Base-by-base conservation (phyloP, 2,329 filamentous ascomycete species). In the Talaromyces sp. region DNA sequence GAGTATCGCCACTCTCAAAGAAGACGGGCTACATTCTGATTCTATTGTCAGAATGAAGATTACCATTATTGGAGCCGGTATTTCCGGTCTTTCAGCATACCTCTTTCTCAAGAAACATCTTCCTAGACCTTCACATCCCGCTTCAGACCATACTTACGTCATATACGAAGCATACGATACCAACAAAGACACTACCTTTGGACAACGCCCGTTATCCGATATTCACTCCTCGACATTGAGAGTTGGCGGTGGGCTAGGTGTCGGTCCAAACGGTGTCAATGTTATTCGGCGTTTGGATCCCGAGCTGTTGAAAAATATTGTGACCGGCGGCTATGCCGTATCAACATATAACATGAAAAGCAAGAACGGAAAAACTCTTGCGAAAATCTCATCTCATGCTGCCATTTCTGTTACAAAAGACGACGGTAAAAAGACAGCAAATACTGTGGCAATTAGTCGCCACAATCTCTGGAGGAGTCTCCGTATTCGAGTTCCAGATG, bases 91-190 rank as follows among this genome's bases (percentile, higher is more conserved):
- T 56, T 60, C 72, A 11, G 67, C 67, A 43, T 79, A 78, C 58
- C 69, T 79, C 10, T 69, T 71, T 32, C 66, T 79, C 4, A 70
- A 70, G 56, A 78, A 78, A 57, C 72, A 75, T 56, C 71, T 79
- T 9, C 72, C 70, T 3, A 46, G 59, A 41, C 62, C 54, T 6
- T 54, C 58, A 19, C 3, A 54, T 11, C 58, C 54, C 27, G 58
- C 66, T 19, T 50, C 62, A 24, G 62, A 66, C 9, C 69, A 76
- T 57, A 65, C 71, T 31, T 71, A 72, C 63, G 70, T 64, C 19
- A 74, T 80, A 56, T 77, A 77, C 63, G 77, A 79, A 65, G 69
- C 74, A 3, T 72, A 78, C 61, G 66, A 72, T 56, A 74, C 73
- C n/a, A 41, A 60, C 27, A 59, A 67, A 29, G 63, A 71, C 51